Percentiles rank a stretch among this genome's conserved stretches.
Evolutionary conservation across 179 eudicot species (phyloP).

Genomic region (Silene coronaria): DNA sequence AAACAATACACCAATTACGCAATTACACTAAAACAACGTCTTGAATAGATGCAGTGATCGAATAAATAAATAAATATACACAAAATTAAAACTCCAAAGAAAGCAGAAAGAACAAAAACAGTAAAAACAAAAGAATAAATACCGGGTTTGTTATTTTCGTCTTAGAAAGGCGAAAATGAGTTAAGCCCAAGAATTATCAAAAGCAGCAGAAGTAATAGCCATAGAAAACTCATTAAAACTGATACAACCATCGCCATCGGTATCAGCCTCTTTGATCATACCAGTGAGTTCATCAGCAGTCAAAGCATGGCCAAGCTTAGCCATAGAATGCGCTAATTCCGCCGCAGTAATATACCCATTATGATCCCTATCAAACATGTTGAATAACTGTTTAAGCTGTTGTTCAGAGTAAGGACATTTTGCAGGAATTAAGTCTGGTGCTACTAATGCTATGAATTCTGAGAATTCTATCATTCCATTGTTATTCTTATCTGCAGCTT

Average conservation of each 20-base stretch:
- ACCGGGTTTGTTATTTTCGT: no score
- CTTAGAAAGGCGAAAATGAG: not conserved
- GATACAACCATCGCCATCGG: conserved; percentile 86
- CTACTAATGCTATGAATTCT: conserved; percentile 38
- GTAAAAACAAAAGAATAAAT: not conserved
- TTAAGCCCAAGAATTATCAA: conserved; percentile 83
- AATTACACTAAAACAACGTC: conserved; percentile 5
- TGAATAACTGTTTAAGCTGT: conserved; percentile 60
- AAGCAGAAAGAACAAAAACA: no score
- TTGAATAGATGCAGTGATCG: not conserved
- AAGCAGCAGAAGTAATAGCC: conserved; percentile 83
- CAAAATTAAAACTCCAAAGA: not conserved
- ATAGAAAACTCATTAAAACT: conserved; percentile 74
- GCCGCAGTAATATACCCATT: conserved; percentile 47
- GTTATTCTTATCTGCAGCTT: conserved; percentile 42
- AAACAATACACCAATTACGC: conserved; percentile 1
- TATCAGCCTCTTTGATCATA: conserved; percentile 57
- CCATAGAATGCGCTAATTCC: conserved; percentile 51
- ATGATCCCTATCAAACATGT: conserved; percentile 88
- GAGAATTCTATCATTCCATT: conserved; percentile 47
- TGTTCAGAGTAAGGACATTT: conserved; percentile 87
- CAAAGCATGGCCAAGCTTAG: conserved; percentile 45
- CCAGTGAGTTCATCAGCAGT: conserved; percentile 48
- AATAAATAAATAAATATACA: not conserved
- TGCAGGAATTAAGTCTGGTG: conserved; percentile 80